Conservation (phyloP, 163 green algal species). For the Volvox carteri region DNA sequence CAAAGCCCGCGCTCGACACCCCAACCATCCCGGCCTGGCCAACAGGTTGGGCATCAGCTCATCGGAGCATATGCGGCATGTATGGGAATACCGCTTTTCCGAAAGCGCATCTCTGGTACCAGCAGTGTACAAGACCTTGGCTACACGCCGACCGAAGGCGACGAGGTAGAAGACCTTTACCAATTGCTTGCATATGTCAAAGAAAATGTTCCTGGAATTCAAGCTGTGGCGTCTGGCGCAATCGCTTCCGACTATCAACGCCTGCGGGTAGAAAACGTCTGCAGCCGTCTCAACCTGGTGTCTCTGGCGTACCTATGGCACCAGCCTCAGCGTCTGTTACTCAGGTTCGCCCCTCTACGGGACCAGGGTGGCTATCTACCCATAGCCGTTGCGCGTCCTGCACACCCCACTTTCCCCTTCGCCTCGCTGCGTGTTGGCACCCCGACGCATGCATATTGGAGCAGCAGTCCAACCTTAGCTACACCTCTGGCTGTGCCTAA, state of each 20-base stretch:
- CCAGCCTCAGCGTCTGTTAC: slow-evolving; percentile 83
- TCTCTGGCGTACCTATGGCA: slow-evolving; percentile 96
- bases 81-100: slow-evolving; percentile 91
- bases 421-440: too few relatives aligned
- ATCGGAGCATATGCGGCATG: slow-evolving; percentile 87
- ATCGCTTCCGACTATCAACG: slow-evolving; percentile 99
- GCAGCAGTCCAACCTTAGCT: too few relatives aligned
- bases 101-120: slow-evolving; percentile 80
- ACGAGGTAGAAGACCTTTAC: slow-evolving; percentile 97
- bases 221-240: slow-evolving; percentile 88
- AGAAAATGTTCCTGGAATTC: slow-evolving; percentile 58
- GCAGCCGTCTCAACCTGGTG: slow-evolving; percentile 86
- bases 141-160: slow-evolving; percentile 80
- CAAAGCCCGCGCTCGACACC: slow-evolving; percentile 8
- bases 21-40: not conserved
- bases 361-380: too few relatives aligned
- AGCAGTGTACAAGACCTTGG: slow-evolving; percentile 73
- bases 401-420: too few relatives aligned
- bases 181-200: slow-evolving; percentile 86
- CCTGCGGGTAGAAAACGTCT: slow-evolving; percentile 95
- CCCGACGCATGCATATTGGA: too few relatives aligned
- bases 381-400: too few relatives aligned
- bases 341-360: slow-evolving; percentile 63
- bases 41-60: slow-evolving; percentile 90
- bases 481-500: too few relatives aligned